Conservation (phyloP, 202 grass and related monocot genomes). For the Digitaria exilis region DNA sequence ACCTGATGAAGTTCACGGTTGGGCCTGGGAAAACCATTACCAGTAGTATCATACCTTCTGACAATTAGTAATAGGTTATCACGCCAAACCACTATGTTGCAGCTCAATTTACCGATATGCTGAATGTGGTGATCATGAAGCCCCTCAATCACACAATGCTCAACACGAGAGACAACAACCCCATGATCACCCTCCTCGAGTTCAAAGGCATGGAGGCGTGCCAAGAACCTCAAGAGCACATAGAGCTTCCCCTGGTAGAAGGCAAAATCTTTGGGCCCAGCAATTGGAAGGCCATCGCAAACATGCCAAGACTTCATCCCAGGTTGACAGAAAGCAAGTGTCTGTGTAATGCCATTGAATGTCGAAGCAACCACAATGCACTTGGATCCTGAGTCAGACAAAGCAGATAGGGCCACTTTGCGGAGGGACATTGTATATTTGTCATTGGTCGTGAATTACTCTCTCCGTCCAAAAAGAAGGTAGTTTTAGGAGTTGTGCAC, state of each 20-base stretch:
- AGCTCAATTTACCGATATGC: accelerated
- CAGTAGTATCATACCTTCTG: neutral
- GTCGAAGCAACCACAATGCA: neutral
- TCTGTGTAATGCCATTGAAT: accelerated
- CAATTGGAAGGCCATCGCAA: neutral
- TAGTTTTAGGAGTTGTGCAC: too few species aligned
- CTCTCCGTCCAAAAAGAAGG: too few species aligned
- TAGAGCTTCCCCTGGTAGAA: conserved; percentile 24
- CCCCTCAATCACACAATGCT: neutral
- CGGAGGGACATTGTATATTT: neutral
- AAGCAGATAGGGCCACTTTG: conserved; percentile 10
- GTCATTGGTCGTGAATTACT: neutral
- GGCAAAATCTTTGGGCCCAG: neutral
- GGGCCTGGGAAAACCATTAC: neutral
- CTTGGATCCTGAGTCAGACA: neutral
- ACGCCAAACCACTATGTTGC: conserved; percentile 13
- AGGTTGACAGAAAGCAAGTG: neutral
- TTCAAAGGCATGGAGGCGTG: neutral
- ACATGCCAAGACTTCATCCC: conserved; percentile 17
- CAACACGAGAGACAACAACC: neutral
- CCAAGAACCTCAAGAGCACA: neutral
- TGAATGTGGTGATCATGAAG: neutral
- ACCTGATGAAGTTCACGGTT: neutral
- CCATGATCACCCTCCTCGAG: neutral
- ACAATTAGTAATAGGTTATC: conserved; percentile 3